These are phyloP conservation scores for Tagetes erecta DNA, from an alignment of 129 eudicot species.

Conservation along the genomic window DNA sequence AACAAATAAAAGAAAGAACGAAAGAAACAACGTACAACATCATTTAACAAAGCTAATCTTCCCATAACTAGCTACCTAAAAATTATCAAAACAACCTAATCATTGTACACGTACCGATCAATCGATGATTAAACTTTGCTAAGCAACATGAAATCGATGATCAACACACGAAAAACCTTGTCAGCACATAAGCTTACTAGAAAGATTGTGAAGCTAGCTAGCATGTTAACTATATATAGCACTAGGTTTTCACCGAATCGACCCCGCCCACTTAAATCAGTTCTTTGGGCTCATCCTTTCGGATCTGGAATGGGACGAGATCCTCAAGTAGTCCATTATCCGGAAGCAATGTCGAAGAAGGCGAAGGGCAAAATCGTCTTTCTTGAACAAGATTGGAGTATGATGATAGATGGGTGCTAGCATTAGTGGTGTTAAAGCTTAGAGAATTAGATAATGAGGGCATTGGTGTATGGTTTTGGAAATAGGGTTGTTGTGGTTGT, in stretches of 20 bases:
- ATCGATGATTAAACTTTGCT: conserved; percentile 37
- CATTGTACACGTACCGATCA: conserved; percentile 41
- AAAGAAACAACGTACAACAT: conserved; percentile 36
- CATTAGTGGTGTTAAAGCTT: conserved; percentile 33
- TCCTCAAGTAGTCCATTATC: conserved; percentile 95
- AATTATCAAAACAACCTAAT: conserved; percentile 20
- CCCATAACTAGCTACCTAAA: conserved; percentile 31
- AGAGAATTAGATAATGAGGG: conserved; percentile 32
- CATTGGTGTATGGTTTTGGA: conserved; percentile 41
- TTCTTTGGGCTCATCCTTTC: conserved; percentile 57
- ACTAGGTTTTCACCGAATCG: not conserved
- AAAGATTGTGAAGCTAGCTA: conserved; percentile 32
- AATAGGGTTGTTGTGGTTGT: conserved; percentile 44
- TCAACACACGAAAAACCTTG: conserved; percentile 33
- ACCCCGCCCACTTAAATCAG: conserved; percentile 17
- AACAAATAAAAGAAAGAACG: conserved; percentile 42
- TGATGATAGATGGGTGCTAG: conserved; percentile 25
- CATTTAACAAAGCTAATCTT: conserved; percentile 24
- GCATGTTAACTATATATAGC: conserved; percentile 26
- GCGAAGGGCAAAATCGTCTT: conserved; percentile 39
- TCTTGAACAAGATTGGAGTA: conserved; percentile 37
- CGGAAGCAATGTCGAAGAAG: conserved; percentile 40
- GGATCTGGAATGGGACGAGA: conserved; percentile 59
- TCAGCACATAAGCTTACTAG: conserved; percentile 41
- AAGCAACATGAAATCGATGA: conserved; percentile 27